A percentile compares a stretch with the other conserved stretches of the same genome.
Evolutionary conservation across 768 basidiomycete species (phyloP).

Genomic region (Collybiopsis confluens): DNA sequence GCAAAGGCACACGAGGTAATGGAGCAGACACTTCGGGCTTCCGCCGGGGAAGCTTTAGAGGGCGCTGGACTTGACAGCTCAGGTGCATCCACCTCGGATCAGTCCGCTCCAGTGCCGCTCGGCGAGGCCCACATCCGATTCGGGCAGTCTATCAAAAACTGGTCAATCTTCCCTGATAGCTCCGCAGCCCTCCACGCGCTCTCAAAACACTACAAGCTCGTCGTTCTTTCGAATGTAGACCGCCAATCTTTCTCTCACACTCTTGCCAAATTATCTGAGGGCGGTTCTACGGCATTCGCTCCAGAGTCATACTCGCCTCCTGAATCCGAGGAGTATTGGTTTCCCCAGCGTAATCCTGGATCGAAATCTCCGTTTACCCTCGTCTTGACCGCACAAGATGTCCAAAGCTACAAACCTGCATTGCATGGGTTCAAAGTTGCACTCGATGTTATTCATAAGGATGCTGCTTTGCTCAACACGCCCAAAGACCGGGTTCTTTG

Average conservation of each 20-base stretch:
- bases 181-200: slow-evolving; percentile 53
- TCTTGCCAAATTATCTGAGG: slow-evolving; percentile 49
- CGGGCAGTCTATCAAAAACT: slow-evolving; percentile 54
- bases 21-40: slow-evolving; percentile 30
- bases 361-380: slow-evolving; percentile 59
- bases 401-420: slow-evolving; percentile 70
- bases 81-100: slow-evolving; percentile 5
- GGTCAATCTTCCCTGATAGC: slow-evolving; percentile 69
- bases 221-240: slow-evolving; percentile 77
- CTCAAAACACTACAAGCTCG: slow-evolving; percentile 60
- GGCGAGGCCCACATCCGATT: slow-evolving; percentile 41
- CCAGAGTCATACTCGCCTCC: slow-evolving; percentile 5
- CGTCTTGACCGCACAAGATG: slow-evolving; percentile 68
- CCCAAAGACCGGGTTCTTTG: slow-evolving; percentile 48
- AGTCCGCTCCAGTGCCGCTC: neutral
- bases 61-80: slow-evolving; percentile 17
- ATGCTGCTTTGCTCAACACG: slow-evolving; percentile 35
- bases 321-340: slow-evolving; percentile 31
- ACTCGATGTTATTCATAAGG: slow-evolving; percentile 37
- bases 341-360: slow-evolving; percentile 34
- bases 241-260: slow-evolving; percentile 57
- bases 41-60: slow-evolving; percentile 21
- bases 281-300: slow-evolving; percentile 17
- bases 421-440: slow-evolving; percentile 48
- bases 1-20: slow-evolving; percentile 39